These are phyloP conservation scores for Alternaria sp. DNA, from an alignment of 2,329 filamentous ascomycete species.

Conservation along the genomic window DNA sequence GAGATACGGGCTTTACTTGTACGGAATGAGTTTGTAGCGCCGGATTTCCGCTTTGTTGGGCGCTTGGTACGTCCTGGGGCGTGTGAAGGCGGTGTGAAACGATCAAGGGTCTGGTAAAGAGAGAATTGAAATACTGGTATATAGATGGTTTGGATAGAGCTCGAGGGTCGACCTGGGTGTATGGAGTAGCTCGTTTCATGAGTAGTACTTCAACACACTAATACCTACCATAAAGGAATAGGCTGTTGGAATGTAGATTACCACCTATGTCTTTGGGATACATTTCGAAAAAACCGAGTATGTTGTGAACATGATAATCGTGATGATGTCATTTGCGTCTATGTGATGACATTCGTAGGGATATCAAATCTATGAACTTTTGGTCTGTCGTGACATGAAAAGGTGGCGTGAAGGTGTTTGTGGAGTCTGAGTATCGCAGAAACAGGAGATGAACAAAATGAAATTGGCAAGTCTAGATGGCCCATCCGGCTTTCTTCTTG, in stretches of 20 bases:
- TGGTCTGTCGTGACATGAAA: neutral
- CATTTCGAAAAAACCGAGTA: neutral
- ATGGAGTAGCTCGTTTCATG: no score
- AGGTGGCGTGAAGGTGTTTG: neutral
- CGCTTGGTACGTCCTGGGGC: neutral
- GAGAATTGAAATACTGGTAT: neutral
- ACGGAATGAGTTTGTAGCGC: neutral
- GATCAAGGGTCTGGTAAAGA: neutral
- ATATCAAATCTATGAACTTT: neutral
- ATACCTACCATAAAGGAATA: no score
- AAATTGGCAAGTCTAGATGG: slow-evolving; percentile 26
- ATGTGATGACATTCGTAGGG: neutral
- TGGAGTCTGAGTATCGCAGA: slow-evolving; percentile 15
- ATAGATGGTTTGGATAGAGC: neutral
- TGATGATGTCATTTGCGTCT: neutral
- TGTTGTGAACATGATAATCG: neutral
- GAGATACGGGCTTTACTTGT: neutral
- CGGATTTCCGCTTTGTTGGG: slow-evolving; percentile 6
- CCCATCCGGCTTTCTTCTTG: slow-evolving; percentile 50
- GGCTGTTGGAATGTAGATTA: neutral
- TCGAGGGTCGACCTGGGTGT: no score
- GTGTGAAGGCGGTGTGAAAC: neutral
- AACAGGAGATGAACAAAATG: slow-evolving; percentile 1
- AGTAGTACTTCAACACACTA: no score
- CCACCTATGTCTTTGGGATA: neutral